Evolutionary conservation across 306 rosid species (phyloP).

Genomic region (Astragalus glycyphyllos): DNA sequence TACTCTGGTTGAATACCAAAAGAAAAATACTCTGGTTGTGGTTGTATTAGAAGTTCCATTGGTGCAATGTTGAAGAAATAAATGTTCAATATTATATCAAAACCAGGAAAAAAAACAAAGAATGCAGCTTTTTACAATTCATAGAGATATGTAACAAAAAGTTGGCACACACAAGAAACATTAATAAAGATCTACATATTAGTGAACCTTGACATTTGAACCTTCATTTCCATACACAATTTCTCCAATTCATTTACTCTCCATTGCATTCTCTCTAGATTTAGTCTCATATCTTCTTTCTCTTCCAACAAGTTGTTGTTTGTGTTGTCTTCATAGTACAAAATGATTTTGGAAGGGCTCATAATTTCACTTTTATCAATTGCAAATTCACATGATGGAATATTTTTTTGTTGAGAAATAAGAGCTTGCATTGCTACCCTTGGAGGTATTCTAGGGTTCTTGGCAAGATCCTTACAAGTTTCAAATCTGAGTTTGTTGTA

Average conservation of each 20-base stretch:
- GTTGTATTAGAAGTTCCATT: too few species aligned
- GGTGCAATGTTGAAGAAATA: too few species aligned
- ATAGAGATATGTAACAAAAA: conserved; percentile 40
- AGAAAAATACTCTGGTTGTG: too few species aligned
- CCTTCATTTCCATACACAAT: conserved; percentile 63
- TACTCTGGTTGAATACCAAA: too few species aligned
- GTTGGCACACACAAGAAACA: conserved; percentile 48
- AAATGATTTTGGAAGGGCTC: conserved; percentile 41
- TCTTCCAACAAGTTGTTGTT: conserved; percentile 42
- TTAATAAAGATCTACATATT: conserved; percentile 34
- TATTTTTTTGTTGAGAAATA: conserved; percentile 55
- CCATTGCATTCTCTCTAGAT: conserved; percentile 61
- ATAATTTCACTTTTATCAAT: conserved; percentile 20
- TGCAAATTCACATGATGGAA: conserved; percentile 29
- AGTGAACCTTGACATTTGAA: conserved; percentile 61
- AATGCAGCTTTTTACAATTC: too few species aligned
- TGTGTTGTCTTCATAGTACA: conserved; percentile 17
- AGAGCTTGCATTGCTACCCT: conserved; percentile 70
- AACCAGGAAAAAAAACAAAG: too few species aligned
- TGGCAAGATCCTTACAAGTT: conserved; percentile 73
- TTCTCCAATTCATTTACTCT: conserved; percentile 75
- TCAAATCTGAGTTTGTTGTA: conserved; percentile 69
- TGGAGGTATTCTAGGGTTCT: conserved; percentile 82
- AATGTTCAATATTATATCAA: too few species aligned
- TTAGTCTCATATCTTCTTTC: conserved; percentile 46